phyloP scores from a whole-genome alignment of 306 rosid species.

The Malus sieversii region DNA sequence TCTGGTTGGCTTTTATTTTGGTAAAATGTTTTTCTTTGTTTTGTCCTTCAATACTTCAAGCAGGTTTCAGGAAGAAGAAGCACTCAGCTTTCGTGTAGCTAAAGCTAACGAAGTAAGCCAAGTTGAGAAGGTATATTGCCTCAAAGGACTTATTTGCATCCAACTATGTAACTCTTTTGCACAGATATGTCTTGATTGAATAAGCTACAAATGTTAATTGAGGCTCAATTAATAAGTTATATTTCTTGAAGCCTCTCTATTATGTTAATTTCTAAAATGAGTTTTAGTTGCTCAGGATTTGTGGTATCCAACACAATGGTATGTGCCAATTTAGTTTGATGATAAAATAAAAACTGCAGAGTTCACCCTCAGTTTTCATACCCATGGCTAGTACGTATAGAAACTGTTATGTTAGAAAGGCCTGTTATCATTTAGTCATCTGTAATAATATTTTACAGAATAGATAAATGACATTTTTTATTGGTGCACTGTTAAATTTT shows the following conservation, averaged over 20 bases:
- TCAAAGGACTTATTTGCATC: background rate
- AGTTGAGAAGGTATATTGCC: slow-evolving; percentile 67
- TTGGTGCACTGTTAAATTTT: background rate
- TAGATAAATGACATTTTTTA: background rate
- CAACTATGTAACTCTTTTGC: background rate
- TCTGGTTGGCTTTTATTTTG: background rate
- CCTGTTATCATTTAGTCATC: background rate
- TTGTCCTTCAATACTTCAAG: background rate
- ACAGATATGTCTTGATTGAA: background rate
- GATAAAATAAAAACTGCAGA: background rate
- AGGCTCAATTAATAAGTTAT: background rate
- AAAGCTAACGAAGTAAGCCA: slow-evolving; percentile 68
- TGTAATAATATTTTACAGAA: background rate
- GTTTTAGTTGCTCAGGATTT: background rate
- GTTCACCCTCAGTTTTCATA: background rate
- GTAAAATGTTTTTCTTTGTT: background rate
- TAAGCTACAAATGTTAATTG: background rate
- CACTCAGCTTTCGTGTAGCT: slow-evolving; percentile 58
- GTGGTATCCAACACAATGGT: background rate
- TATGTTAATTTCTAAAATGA: background rate
- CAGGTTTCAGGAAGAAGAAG: slow-evolving; percentile 88
- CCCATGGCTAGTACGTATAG: background rate
- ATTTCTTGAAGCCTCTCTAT: background rate
- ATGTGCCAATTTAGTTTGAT: background rate
- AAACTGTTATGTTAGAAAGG: background rate